Evolutionary conservation across 768 basidiomycete species (phyloP), one percentile per base, ranked within the genome.

Genomic region (Hebeloma cylindrosporum): DNA sequence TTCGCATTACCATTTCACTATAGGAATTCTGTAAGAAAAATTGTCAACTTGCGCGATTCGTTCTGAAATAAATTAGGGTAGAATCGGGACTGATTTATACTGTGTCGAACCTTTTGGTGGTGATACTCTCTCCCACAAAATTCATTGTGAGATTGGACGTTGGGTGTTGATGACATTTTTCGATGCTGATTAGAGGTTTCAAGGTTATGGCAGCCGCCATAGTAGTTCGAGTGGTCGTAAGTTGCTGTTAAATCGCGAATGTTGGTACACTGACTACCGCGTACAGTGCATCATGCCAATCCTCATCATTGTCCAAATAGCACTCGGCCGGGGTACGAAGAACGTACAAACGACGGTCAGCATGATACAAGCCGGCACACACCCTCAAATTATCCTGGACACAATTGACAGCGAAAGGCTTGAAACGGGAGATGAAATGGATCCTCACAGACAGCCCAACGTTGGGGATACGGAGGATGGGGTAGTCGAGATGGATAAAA

Each of bases 21-120:
- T 59, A 18, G 60, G 56, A 3, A 57, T 66, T 41, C 43, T 64
- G 65, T 66, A 20, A 43, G 61, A 45, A 11, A 7, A n/a, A 27
- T 22, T 14, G 13, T 9, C 9, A 3, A n/a, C n/a, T 8, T 27
- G 4, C 9, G 7, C 33, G 4, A 17, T 16, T 8, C 17, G 25
- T 9, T 36, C 43, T 47, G 2, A 53, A 22, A 1, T 28, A 26
- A 3, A 13, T 8, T 21, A 61, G 60, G 26, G 40, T 60, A 17
- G 60, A 61, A 35, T 58, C 58, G 20, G 60, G 60, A 7, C 25
- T 57, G 17, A 34, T 60, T 13, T 61, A 60, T 25, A 58, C 40
- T 11, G 49, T 40, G 1, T 45, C 60, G 1, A 44, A 43, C 13
- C 21, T 60, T 18, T 13, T 53, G 21, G 22, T 54, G 5, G 18